A percentile compares a stretch with the other conserved stretches of the same genome.
Conservation (phyloP, 2,329 filamentous ascomycete species). For the Stagonosporopsis vannaccii region DNA sequence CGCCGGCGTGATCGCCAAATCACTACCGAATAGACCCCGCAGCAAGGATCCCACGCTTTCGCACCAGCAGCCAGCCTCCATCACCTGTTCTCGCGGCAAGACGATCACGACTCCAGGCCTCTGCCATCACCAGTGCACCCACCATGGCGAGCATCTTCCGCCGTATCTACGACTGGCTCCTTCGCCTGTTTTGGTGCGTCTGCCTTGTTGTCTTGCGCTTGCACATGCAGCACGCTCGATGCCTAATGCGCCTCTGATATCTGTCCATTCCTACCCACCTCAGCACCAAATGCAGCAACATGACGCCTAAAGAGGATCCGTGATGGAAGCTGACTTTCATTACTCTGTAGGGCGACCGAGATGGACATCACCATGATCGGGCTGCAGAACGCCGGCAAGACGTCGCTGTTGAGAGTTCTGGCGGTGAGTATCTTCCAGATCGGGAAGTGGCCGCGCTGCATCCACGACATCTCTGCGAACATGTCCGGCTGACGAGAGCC, state of each 20-base stretch:
- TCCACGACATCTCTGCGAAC: slow-evolving; percentile 28
- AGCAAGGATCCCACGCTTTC: slow-evolving; percentile 48
- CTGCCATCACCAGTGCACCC: slow-evolving; percentile 31
- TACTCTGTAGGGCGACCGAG: slow-evolving; percentile 81
- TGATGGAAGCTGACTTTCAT: slow-evolving; percentile 31
- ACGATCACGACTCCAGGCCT: slow-evolving; percentile 43
- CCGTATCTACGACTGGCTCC: slow-evolving; percentile 96
- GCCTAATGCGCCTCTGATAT: slow-evolving; percentile 43
- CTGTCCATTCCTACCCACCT: slow-evolving; percentile 24
- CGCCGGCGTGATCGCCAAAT: slow-evolving; percentile 40
- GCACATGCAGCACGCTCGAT: slow-evolving; percentile 25
- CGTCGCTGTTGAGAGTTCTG: slow-evolving; percentile 88
- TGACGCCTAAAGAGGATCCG: slow-evolving; percentile 14
- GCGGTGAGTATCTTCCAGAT: slow-evolving; percentile 73
- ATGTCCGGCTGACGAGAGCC: slow-evolving; percentile 37
- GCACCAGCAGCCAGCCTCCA: slow-evolving; percentile 37
- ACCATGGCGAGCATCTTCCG: slow-evolving; percentile 90
- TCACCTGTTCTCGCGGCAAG: slow-evolving; percentile 33
- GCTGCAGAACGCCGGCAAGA: slow-evolving; percentile 97
- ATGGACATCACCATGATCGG: slow-evolving; percentile 99
- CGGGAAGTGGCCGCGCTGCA: slow-evolving; percentile 41
- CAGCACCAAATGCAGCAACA: slow-evolving; percentile 30
- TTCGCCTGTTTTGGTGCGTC: slow-evolving; percentile 94
- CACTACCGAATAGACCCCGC: slow-evolving; percentile 41
- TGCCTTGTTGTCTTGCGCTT: slow-evolving; percentile 21